phyloP scores from a whole-genome alignment of 208 protist species.

The Leishmania tarentolae region DNA sequence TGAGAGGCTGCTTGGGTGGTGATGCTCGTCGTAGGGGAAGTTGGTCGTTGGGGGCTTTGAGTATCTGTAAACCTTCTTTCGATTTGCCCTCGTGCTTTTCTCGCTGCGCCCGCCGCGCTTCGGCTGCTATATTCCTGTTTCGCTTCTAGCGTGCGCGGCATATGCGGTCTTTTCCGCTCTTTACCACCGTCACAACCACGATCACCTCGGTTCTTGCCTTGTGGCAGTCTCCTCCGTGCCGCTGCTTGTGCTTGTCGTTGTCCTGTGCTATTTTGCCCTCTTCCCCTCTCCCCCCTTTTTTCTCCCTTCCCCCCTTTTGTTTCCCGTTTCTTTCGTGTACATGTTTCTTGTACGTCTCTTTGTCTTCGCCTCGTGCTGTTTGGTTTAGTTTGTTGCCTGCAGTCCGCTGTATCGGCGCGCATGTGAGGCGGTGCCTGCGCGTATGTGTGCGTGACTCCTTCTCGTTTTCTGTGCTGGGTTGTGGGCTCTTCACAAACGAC shows the following conservation, averaged over 20 bases:
- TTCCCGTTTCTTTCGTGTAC: neutral
- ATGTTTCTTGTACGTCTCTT: neutral
- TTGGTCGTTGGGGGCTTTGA: neutral
- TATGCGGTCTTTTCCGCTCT: neutral
- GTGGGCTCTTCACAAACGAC: too few relatives aligned
- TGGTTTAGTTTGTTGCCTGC: slow-evolving; percentile 1
- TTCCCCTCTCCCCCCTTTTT: neutral
- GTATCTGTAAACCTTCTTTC: neutral
- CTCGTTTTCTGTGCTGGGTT: too few relatives aligned
- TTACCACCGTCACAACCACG: neutral
- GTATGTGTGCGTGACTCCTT: neutral
- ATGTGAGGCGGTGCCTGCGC: too few relatives aligned
- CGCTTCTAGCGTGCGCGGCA: neutral
- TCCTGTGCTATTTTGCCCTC: neutral
- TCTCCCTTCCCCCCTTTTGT: neutral
- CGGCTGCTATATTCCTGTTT: neutral
- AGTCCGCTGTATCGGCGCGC: too few relatives aligned
- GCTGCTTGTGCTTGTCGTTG: neutral
- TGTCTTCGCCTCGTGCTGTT: neutral
- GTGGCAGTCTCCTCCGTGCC: neutral
- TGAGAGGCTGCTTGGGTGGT: neutral
- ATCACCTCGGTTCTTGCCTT: neutral
- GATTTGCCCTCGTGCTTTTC: neutral
- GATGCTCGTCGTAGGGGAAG: neutral
- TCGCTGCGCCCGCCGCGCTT: neutral